phyloP scores from a whole-genome alignment of 2,329 filamentous ascomycete species.

The Macrophomina pseudophaseolina region DNA sequence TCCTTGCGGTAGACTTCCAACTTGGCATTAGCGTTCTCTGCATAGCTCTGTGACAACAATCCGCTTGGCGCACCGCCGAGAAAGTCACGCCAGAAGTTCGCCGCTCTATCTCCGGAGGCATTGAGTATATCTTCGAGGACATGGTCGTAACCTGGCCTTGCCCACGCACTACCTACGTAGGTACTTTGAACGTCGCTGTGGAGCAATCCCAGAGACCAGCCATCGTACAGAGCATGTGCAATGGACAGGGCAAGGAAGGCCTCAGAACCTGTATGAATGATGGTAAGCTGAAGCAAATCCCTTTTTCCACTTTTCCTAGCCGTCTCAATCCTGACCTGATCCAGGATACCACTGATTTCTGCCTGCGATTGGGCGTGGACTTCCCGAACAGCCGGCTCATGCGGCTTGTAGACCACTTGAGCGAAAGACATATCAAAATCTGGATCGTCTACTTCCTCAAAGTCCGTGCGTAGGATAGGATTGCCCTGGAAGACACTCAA shows the following conservation, averaged over 20 bases:
- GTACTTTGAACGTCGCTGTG: constrained; percentile 72
- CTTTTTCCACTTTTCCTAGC: constrained; percentile 10
- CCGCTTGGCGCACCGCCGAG: constrained; percentile 56
- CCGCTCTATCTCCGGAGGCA: constrained; percentile 53
- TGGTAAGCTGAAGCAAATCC: constrained; percentile 44
- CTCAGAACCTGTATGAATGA: constrained; percentile 41
- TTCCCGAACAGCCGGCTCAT: constrained; percentile 44
- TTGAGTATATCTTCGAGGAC: constrained; percentile 62
- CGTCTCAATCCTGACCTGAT: constrained; percentile 44
- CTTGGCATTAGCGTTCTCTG: constrained; percentile 27
- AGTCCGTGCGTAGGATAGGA: constrained; percentile 77
- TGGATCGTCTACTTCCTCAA: constrained; percentile 69
- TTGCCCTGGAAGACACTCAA: constrained; percentile 61
- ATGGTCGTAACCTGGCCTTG: constrained; percentile 56
- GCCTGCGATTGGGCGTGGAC: constrained; percentile 31
- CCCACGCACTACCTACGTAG: constrained; percentile 57
- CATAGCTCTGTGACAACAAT: not conserved
- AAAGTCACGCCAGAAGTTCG: constrained; percentile 73
- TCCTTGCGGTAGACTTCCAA: constrained; percentile 52
- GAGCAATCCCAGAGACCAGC: constrained; percentile 77
- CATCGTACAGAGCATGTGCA: constrained; percentile 87
- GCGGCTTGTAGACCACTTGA: constrained; percentile 55
- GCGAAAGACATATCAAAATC: constrained; percentile 61
- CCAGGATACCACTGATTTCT: constrained; percentile 40
- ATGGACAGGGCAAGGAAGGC: constrained; percentile 69